Conservation (phyloP, 2,329 filamentous ascomycete genomes). For the Pestalotiopsis sp. region DNA sequence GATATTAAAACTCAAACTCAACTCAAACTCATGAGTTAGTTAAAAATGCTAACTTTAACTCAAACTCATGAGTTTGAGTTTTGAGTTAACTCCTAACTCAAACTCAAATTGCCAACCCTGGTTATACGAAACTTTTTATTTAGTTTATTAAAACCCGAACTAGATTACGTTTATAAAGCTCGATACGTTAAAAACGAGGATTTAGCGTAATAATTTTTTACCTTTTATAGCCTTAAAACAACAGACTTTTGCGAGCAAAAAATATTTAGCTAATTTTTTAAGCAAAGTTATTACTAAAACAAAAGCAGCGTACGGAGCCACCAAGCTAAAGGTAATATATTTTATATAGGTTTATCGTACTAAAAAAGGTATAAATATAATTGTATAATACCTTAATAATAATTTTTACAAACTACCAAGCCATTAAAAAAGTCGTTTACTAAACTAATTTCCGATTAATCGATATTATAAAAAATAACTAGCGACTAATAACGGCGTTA, state of each 20-base stretch:
- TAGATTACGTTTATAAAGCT: not conserved
- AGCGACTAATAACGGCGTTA: not conserved
- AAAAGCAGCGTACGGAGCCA: not conserved
- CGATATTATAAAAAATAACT: not conserved
- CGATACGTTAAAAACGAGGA: not conserved
- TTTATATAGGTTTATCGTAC: not conserved
- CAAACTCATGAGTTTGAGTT: too few species aligned
- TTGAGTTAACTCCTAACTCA: too few species aligned
- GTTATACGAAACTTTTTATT: not conserved
- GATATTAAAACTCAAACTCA: too few species aligned
- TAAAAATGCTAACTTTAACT: too few species aligned
- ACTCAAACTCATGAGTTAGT: too few species aligned
- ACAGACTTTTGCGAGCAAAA: not conserved
- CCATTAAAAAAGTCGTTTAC: not conserved
- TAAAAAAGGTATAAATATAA: not conserved
- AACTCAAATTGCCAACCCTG: too few species aligned
- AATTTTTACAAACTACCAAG: not conserved
- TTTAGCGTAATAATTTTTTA: not conserved
- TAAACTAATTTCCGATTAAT: not conserved
- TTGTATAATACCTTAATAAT: not conserved
- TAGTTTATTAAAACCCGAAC: not conserved
- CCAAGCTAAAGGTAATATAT: not conserved
- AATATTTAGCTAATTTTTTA: not conserved
- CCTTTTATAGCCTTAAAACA: not conserved
- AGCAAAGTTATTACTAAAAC: not conserved